Conservation (phyloP, 495 filamentous ascomycete genomes). For the Cairneyella variabilis region DNA sequence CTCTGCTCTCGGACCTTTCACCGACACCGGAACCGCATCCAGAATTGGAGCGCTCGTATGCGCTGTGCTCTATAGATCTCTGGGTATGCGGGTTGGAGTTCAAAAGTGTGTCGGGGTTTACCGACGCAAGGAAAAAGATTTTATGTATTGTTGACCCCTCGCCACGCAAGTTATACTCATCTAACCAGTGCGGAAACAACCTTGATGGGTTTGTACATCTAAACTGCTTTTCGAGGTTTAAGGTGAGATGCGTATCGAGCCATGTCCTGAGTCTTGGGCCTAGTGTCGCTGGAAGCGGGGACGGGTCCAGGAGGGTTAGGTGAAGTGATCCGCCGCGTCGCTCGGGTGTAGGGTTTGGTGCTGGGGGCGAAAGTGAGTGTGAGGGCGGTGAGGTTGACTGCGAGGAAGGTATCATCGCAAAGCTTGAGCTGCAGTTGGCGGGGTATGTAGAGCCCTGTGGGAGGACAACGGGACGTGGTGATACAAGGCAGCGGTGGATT, state of each 20-base stretch:
- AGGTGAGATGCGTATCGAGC: slow-evolving; percentile 42
- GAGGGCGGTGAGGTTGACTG: not conserved
- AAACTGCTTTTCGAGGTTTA: slow-evolving; percentile 39
- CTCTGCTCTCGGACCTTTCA: too few relatives aligned
- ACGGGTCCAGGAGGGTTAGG: slow-evolving; percentile 39
- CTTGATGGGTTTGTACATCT: slow-evolving; percentile 39
- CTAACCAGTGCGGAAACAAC: slow-evolving; percentile 38
- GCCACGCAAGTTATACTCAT: slow-evolving; percentile 28
- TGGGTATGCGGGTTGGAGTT: too few relatives aligned
- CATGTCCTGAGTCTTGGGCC: slow-evolving; percentile 42
- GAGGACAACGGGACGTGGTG: not conserved
- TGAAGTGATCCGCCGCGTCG: slow-evolving; percentile 18
- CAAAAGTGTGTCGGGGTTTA: too few relatives aligned
- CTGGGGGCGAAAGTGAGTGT: not conserved
- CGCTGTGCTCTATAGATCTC: too few relatives aligned
- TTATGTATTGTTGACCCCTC: slow-evolving; percentile 10
- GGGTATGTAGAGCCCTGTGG: too few relatives aligned
- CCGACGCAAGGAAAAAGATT: slow-evolving; percentile 9
- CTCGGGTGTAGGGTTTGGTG: too few relatives aligned
- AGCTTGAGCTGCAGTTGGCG: not conserved
- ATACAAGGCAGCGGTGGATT: slow-evolving; percentile 21
- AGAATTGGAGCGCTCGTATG: too few relatives aligned
- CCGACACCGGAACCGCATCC: too few relatives aligned
- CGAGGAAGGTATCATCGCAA: not conserved
- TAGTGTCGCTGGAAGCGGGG: slow-evolving; percentile 34